Percentiles rank a stretch among this genome's conserved stretches.
These are phyloP conservation scores for Penicillium sclerotiorum DNA, from an alignment of 2,329 filamentous ascomycete genomes.

Conservation along the genomic window DNA sequence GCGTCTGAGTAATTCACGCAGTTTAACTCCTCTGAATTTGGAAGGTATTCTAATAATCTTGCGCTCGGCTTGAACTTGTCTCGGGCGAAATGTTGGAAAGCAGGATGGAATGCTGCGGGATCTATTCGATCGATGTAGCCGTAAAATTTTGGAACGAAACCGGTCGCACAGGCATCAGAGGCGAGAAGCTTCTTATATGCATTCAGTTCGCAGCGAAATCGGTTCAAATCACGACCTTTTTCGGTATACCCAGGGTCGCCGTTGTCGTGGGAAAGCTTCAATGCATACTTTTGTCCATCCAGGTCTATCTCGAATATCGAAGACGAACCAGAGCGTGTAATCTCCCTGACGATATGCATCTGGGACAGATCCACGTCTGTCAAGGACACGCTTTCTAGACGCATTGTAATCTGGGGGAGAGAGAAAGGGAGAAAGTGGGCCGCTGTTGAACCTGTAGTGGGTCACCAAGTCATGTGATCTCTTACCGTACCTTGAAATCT, in stretches of 20 bases:
- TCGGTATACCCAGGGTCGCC: conserved; percentile 25
- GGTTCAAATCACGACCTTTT: conserved; percentile 25
- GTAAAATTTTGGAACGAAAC: conserved; percentile 24
- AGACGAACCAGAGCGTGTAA: conserved; percentile 12
- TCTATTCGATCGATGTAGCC: conserved; percentile 24
- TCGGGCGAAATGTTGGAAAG: conserved; percentile 19
- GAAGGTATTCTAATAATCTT: conserved; percentile 23
- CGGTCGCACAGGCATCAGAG: conserved; percentile 15
- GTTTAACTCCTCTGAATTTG: conserved; percentile 17
- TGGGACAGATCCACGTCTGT: conserved; percentile 4
- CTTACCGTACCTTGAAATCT: no score
- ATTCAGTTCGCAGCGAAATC: conserved; percentile 26
- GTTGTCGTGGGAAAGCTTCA: conserved; percentile 27
- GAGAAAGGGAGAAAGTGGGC: no score
- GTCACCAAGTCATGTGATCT: no score
- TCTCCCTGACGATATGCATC: conserved; percentile 10
- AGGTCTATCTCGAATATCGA: conserved; percentile 20
- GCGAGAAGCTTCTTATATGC: conserved; percentile 21
- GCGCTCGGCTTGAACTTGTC: conserved; percentile 18
- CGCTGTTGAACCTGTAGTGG: not conserved
- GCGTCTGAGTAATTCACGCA: conserved; percentile 24
- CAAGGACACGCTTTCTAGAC: not conserved
- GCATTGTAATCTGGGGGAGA: not conserved
- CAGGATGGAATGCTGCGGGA: conserved; percentile 18
- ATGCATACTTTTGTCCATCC: conserved; percentile 14